Base-by-base conservation (phyloP, 2,329 filamentous ascomycete species). In the Huntiella bhutanensis region DNA sequence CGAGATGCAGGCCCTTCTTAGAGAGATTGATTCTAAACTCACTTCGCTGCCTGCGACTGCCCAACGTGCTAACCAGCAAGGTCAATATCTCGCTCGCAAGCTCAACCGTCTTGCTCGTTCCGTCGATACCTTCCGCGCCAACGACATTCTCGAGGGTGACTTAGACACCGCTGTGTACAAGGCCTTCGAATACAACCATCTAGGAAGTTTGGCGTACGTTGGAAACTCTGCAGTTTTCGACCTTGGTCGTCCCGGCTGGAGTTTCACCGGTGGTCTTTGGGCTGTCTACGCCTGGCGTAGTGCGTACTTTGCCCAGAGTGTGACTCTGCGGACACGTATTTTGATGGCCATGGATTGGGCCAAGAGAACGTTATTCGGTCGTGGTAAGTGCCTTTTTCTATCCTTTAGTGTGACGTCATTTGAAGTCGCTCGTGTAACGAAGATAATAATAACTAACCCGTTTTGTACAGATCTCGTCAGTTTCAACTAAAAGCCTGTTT, bases 171-270 rank as follows among this genome's bases (percentile, higher is more conserved):
- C 86, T 1, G 77, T 91, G 10, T 96, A 94, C 68, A 88, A 83
- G 61, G 83, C 91, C 0, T 98, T 98, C 57, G 81, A 92, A 60
- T 98, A 98, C 62, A 79, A 71, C 56, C 88, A 98, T 58, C 71
- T 98, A 16, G 91, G 92, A 16, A 91, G 77, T 54, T 64, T 98
- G 55, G 91, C 92, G 4, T 98, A 98, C 57, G 78, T 98, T 53
- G 92, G 92, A 39, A 98, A 98, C 60, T 87, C 86, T 5, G 91
- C 91, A 4, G 79, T 98, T 36, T 98, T 98, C 56, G 91, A 98
- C 59, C 75, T 91, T 46, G 75, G 75, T 5, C 74, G 79, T 38
- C 34, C 39, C 2, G 87, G 85, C 0, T 72, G 80, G 67, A 87
- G 71, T 54, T 64, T 91, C 48, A 76, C 76, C 1, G 91, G 91